Evolutionary conservation across 257 asterid species (phyloP).

Genomic region (Solanum phureja): DNA sequence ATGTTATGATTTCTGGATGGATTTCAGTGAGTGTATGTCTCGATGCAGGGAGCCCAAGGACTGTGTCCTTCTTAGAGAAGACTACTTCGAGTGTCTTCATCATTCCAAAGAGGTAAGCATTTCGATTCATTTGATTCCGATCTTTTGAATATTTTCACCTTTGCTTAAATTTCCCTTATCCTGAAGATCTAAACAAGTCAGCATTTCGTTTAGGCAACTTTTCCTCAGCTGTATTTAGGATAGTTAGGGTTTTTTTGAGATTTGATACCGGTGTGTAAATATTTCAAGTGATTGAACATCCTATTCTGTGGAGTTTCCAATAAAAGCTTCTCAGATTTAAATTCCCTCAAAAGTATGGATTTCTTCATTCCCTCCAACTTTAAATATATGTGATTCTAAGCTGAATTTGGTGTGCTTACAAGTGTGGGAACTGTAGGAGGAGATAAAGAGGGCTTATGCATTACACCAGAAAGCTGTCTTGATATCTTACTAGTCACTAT

Average conservation of each 20-base stretch:
- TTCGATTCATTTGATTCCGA: not conserved
- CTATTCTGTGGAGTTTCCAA: not conserved
- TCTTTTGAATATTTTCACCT: not conserved
- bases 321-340: not conserved
- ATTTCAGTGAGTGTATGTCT: conserved; percentile 95
- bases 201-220: not conserved
- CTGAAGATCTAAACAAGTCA: not conserved
- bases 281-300: no score
- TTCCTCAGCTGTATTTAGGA: not conserved
- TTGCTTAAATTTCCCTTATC: not conserved
- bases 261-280: not conserved
- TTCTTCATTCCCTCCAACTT: not conserved
- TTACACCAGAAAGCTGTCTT: no score
- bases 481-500: not conserved
- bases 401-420: no score
- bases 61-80: conserved; percentile 87
- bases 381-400: not conserved
- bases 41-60: conserved; percentile 86
- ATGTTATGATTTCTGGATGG: conserved; percentile 98
- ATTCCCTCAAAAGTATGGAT: not conserved
- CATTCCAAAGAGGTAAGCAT: conserved; percentile 78
- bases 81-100: conserved; percentile 93
- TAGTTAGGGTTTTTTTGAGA: not conserved
- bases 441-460: not conserved
- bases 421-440: not conserved